Base-by-base conservation (phyloP, 352 stramenopile genomes). In the Globisporangium perplexum region DNA sequence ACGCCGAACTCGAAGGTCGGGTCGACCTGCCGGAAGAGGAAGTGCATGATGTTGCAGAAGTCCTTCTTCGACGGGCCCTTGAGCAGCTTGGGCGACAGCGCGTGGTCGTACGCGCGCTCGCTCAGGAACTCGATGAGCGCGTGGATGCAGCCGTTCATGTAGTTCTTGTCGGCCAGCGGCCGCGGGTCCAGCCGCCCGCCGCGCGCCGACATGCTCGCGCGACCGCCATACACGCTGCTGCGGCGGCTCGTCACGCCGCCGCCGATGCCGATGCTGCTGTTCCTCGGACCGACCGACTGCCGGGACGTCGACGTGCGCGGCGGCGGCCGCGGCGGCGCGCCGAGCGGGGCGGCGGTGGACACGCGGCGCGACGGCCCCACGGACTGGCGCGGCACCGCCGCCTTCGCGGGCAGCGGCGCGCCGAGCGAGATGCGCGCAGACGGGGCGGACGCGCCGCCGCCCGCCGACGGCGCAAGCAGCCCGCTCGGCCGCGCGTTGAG, bases 21-120 rank as follows among this genome's bases (percentile, higher is more conserved):
- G 65, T 99, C 96, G 22, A 99, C 65, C 47, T 94, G 74, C 12
- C 90, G 77, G 53, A 99, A 96, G 30, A 99, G 69, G 61, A 99
- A 99, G 22, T 90, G 83, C 51, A 99, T 82, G 55, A 99, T 98
- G 62, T 98, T 94, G 58, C 83, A 84, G 63, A 99, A 99, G 63
- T 99, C 97, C 58, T 98, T 98, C 39, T 95, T 96, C 17, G 93
- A 98, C 5, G 96, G 96, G 4, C 89, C 80, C 18, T 85, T 83
- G 18, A 99, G 72, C 42, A 96, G 83, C 57, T 98, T 97, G 6
- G 77, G 77, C 0, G 81, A 86, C 47, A 99, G 71, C 14, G 83
- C 72, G 59, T 98, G 76, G 66, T 97, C 86, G 71, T 97, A 99
- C 41, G 89, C 78, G 47, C 83, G 84, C 7, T 93, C 75, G 45